phyloP scores from a whole-genome alignment of 139 green algal species.

The Coelastrella sp. region DNA sequence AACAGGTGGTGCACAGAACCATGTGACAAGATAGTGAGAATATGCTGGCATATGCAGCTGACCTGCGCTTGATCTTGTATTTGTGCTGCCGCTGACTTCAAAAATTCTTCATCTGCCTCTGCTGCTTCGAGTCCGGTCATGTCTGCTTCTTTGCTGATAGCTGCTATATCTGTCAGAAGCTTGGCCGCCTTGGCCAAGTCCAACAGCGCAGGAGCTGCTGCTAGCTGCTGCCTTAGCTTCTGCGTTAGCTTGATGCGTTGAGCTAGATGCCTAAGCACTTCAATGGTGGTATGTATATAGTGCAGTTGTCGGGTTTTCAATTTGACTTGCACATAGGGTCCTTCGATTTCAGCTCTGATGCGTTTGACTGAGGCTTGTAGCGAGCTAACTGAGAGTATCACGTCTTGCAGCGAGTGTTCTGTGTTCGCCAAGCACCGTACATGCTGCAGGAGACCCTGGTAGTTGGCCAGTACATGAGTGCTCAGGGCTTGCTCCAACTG shows the following conservation, averaged over 20 bases:
- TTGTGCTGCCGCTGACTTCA: constrained; percentile 53
- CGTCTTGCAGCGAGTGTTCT: constrained; percentile 67
- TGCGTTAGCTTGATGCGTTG: constrained; percentile 68
- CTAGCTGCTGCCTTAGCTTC: constrained; percentile 54
- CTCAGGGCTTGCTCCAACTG: constrained; percentile 71
- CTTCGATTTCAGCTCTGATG: constrained; percentile 73
- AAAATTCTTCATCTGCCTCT: constrained; percentile 74
- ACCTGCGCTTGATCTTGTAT: constrained; percentile 75
- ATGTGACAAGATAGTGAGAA: too few species aligned
- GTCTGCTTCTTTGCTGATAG: constrained; percentile 67
- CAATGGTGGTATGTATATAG: constrained; percentile 71
- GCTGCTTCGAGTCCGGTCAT: constrained; percentile 67
- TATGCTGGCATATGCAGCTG: neutral
- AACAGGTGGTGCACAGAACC: too few species aligned
- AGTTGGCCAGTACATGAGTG: constrained; percentile 60
- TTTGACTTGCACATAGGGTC: constrained; percentile 69
- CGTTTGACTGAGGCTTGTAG: constrained; percentile 75
- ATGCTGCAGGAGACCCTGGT: constrained; percentile 65
- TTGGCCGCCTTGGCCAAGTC: constrained; percentile 89
- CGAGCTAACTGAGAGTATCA: constrained; percentile 71
- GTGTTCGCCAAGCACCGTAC: constrained; percentile 66
- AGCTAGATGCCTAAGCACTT: constrained; percentile 77
- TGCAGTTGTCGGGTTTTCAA: constrained; percentile 62
- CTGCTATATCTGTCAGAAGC: constrained; percentile 79
- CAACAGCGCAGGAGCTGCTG: constrained; percentile 45